Percentiles rank a stretch among this genome's conserved stretches.
Evolutionary conservation across 164 flowering plant species (phyloP).

Genomic region (Euptelea pleiosperma): DNA sequence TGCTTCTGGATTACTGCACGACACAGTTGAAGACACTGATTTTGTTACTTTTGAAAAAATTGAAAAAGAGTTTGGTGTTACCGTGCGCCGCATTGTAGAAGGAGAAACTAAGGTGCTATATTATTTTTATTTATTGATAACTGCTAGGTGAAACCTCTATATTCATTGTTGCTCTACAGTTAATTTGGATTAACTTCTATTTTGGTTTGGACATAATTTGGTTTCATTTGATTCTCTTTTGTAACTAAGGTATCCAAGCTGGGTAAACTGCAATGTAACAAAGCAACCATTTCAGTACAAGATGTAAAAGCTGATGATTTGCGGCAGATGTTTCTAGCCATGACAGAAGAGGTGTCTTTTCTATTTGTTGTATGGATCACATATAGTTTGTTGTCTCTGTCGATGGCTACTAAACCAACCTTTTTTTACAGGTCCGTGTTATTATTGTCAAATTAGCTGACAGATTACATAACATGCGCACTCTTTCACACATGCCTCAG

Average conservation of each 20-base stretch:
- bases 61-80: slow-evolving; percentile 84
- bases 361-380: neutral
- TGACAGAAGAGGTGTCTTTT: slow-evolving; percentile 87
- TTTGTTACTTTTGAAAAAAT: slow-evolving; percentile 91
- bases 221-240: slow-evolving; percentile 5
- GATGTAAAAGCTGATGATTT: slow-evolving; percentile 99
- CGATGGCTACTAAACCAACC: neutral
- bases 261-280: slow-evolving; percentile 79
- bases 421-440: slow-evolving; percentile 75
- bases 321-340: slow-evolving; percentile 95
- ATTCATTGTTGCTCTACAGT: no score
- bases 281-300: slow-evolving; percentile 60
- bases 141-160: neutral
- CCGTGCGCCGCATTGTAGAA: slow-evolving; percentile 94
- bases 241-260: slow-evolving; percentile 82
- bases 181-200: neutral
- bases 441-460: slow-evolving; percentile 98
- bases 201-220: neutral
- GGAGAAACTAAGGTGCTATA: slow-evolving; percentile 94
- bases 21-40: slow-evolving; percentile 97
- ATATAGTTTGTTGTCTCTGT: neutral
- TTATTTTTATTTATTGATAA: neutral
- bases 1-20: slow-evolving; percentile 96
- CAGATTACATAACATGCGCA: slow-evolving; percentile 97
- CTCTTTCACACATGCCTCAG: slow-evolving; percentile 94